Conservation (phyloP, 352 stramenopile genomes). For the Pythium dissimile region DNA sequence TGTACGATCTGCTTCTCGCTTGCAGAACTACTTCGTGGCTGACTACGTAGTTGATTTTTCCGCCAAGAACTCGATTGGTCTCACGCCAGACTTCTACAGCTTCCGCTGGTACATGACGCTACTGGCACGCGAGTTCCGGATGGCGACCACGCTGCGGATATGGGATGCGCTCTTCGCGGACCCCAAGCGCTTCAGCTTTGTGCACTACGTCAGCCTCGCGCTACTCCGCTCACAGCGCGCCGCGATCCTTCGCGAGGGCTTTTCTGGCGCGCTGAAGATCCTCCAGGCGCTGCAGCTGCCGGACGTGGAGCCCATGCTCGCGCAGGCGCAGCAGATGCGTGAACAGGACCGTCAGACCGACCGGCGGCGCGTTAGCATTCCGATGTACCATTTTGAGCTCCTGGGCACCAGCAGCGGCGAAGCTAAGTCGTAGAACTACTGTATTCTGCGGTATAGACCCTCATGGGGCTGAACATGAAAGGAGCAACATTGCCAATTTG, state of each 20-base stretch:
- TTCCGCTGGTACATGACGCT: constrained; percentile 78
- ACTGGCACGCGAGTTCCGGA: constrained; percentile 55
- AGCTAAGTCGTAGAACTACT: too few relatives aligned
- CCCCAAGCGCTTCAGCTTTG: constrained; percentile 59
- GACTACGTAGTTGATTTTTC: not conserved
- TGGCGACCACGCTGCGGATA: constrained; percentile 45
- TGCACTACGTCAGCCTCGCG: constrained; percentile 63
- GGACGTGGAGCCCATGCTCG: constrained; percentile 37
- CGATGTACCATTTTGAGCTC: not conserved
- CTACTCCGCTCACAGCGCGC: constrained; percentile 48
- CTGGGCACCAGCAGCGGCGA: too few relatives aligned
- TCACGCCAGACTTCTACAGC: constrained; percentile 62
- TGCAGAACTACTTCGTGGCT: not conserved
- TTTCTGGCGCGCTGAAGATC: constrained; percentile 36
- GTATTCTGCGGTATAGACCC: not conserved
- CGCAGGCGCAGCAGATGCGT: constrained; percentile 41
- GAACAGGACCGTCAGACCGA: constrained; percentile 40
- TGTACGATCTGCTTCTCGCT: too few relatives aligned
- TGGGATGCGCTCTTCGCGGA: constrained; percentile 64
- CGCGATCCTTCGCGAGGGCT: constrained; percentile 34
- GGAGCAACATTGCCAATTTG: too few relatives aligned
- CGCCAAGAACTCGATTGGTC: constrained; percentile 52
- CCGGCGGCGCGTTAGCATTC: constrained; percentile 2
- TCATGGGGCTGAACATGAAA: not conserved
- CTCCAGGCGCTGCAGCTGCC: constrained; percentile 35